Evolutionary conservation across 805 yeast genomes (phyloP), one percentile per base, ranked within the genome.

Genomic region (Candida palmyrensis): DNA sequence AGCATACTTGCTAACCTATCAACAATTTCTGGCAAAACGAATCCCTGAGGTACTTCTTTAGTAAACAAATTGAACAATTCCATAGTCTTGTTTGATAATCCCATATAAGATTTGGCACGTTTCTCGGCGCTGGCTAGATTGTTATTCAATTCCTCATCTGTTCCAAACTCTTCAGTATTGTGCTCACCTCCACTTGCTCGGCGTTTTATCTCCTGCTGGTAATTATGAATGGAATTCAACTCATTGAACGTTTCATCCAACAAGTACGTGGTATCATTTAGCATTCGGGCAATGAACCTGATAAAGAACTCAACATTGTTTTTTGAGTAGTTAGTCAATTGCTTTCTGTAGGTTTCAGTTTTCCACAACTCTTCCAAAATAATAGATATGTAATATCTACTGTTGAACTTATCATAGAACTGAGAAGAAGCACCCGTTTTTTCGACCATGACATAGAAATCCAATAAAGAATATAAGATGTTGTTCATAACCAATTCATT

Each of bases 1-100:
- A 92, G 67, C 99, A 92, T 92, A 29, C 95, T 88, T 0, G 98
- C 95, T 41, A 92, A 66, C 57, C 98, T 73, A 48, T 88, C 96
- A 26, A 90, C 96, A 48, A 92, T 79, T 58, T 92, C 98, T 2
- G 85, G 77, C 27, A 86, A 82, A 3, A 79, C 77, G 59, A 92
- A 92, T 0, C 95, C 90, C 32, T 66, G 68, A 6, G 97, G 96
- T 7, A 86, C 85, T 41, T 90, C 90, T 38, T 75, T 68, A 0
- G 97, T 87, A 53, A 89, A 92, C 30, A 88, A 60, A 43, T 77
- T 79, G 49, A 92, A 82, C 42, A 92, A 63, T 27, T 72, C 73
- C 59, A 89, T 78, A 0, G 96, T 84, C 57, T 87, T 84, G 45
- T 84, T 83, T 12, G 92, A 78, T 42, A 92, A 65, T 31, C 84